Evolutionary conservation across 768 basidiomycete genomes (phyloP).

Genomic region (Pholiota conissans): DNA sequence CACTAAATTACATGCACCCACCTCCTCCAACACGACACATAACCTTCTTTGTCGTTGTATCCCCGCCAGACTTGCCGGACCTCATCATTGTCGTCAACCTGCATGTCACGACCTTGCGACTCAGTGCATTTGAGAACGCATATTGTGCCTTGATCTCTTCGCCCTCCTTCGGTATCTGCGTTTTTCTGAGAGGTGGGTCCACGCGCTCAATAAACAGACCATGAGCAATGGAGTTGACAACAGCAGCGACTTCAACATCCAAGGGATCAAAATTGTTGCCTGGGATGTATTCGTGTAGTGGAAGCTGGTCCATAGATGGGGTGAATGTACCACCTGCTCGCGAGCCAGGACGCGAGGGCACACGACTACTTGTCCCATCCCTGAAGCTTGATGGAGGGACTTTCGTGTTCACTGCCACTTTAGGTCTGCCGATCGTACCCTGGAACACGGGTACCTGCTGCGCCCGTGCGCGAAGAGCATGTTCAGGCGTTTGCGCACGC

Average conservation of each 20-base stretch:
- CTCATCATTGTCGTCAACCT: slow-evolving; percentile 78
- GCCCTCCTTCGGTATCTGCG: slow-evolving; percentile 58
- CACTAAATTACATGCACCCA: slow-evolving; percentile 32
- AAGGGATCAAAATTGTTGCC: slow-evolving; percentile 75
- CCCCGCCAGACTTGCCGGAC: slow-evolving; percentile 46
- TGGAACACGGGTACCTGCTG: slow-evolving; percentile 59
- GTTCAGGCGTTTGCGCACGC: slow-evolving; percentile 36
- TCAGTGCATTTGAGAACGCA: slow-evolving; percentile 71
- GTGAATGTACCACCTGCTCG: slow-evolving; percentile 67
- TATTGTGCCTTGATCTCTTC: slow-evolving; percentile 86
- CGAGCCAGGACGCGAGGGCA: slow-evolving; percentile 66
- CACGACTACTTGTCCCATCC: slow-evolving; percentile 47
- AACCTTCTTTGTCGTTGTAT: slow-evolving; percentile 75
- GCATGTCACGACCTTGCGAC: slow-evolving; percentile 75
- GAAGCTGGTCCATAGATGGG: slow-evolving; percentile 52
- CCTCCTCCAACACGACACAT: slow-evolving; percentile 91
- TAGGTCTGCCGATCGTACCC: slow-evolving; percentile 37
- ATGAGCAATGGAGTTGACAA: slow-evolving; percentile 78
- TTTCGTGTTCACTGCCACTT: slow-evolving; percentile 37
- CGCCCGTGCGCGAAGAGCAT: slow-evolving; percentile 51
- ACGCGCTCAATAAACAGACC: slow-evolving; percentile 77
- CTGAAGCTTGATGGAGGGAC: slow-evolving; percentile 78
- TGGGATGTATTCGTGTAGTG: slow-evolving; percentile 64
- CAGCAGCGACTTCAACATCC: slow-evolving; percentile 71
- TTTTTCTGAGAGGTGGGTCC: slow-evolving; percentile 68